phyloP scores from a whole-genome alignment of 2,329 filamentous ascomycete genomes.

The Akanthomyces muscarius region DNA sequence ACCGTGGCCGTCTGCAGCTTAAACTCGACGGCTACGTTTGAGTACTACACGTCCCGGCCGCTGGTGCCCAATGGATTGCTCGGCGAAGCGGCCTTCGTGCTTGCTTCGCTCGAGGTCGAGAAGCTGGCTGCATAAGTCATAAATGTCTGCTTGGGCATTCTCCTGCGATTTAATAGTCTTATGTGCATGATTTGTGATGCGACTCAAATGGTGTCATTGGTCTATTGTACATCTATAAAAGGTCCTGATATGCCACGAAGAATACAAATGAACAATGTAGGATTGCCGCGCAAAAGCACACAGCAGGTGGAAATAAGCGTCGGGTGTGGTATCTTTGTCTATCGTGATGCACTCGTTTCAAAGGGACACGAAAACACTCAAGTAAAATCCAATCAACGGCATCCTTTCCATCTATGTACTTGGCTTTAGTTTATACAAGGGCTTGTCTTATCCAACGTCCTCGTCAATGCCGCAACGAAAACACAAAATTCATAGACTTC shows the following conservation, averaged over 20 bases:
- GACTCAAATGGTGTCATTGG: background rate
- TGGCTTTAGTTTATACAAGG: constrained; percentile 9
- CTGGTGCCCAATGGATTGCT: constrained; percentile 35
- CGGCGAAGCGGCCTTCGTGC: constrained; percentile 34
- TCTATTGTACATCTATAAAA: background rate
- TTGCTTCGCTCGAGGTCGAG: constrained; percentile 37
- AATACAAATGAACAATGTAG: background rate
- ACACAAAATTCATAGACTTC: constrained; percentile 5
- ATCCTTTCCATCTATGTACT: background rate
- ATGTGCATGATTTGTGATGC: background rate
- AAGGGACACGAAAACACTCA: background rate
- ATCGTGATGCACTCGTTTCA: background rate
- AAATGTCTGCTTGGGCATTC: too few species aligned
- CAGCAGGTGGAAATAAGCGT: background rate
- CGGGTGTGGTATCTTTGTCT: constrained; percentile 8
- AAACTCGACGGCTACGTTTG: constrained; percentile 38
- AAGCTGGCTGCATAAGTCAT: background rate
- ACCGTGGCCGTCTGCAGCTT: constrained; percentile 39
- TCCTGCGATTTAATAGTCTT: background rate
- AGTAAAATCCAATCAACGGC: background rate
- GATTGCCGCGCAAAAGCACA: background rate
- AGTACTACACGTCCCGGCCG: constrained; percentile 37
- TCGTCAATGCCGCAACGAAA: constrained; percentile 8
- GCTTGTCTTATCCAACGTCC: constrained; percentile 8
- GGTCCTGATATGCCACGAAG: background rate